Evolutionary conservation across 352 stramenopile species (phyloP).

Genomic region (Phytophthora niederhauseri): DNA sequence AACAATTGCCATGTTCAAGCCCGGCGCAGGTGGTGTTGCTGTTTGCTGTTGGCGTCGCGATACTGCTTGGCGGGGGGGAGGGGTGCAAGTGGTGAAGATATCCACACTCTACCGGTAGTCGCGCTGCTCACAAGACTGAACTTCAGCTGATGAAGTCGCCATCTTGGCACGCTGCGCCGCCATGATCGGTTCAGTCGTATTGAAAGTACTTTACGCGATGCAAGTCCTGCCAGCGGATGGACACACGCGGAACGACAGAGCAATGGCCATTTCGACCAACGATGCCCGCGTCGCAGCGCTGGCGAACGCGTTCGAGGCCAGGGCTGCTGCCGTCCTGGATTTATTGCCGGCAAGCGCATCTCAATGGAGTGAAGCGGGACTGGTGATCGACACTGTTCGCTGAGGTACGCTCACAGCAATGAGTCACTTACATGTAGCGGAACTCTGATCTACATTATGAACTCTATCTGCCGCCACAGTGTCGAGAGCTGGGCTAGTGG

Average conservation of each 20-base stretch:
- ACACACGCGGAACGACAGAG: conserved; percentile 22
- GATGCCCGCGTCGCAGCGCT: conserved; percentile 17
- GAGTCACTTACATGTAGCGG: no score
- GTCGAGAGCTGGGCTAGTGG: neutral
- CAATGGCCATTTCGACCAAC: conserved; percentile 7
- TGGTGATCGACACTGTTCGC: neutral
- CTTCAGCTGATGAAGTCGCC: neutral
- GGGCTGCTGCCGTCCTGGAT: conserved; percentile 18
- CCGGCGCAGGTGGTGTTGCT: neutral
- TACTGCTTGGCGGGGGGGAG: no score
- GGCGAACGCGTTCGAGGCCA: conserved; percentile 16
- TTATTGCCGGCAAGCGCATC: conserved; percentile 12
- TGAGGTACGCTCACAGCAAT: neutral
- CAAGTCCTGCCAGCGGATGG: conserved; percentile 14
- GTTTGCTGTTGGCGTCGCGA: neutral
- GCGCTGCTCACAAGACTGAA: neutral
- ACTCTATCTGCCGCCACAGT: no score
- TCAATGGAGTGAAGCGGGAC: neutral
- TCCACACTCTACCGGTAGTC: neutral
- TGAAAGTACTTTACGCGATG: neutral
- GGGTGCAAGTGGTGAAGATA: neutral
- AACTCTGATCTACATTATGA: no score
- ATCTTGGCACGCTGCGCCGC: neutral
- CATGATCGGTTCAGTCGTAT: neutral
- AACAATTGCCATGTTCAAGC: conserved; percentile 4